These are phyloP conservation scores for Plantago rigida DNA, from an alignment of 305 asterid genomes.

Conservation along the genomic window DNA sequence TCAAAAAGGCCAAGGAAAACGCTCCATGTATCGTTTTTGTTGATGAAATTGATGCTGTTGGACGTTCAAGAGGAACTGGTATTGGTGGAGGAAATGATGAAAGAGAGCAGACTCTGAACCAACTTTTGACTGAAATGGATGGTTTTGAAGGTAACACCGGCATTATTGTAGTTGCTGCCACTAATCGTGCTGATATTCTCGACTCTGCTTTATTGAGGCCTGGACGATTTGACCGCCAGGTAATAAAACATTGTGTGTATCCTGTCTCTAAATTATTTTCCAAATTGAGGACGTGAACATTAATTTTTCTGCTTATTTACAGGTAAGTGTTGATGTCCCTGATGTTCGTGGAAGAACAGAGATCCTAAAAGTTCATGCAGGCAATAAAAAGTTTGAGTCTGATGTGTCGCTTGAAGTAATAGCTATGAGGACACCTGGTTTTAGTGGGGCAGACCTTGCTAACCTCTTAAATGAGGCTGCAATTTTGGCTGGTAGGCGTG, in stretches of 20 bases:
- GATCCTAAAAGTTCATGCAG: constrained; percentile 71
- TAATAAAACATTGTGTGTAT: constrained; percentile 9
- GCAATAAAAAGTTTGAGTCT: constrained; percentile 69
- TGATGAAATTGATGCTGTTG: constrained; percentile 96
- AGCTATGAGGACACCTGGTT: constrained; percentile 96
- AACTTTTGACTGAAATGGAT: constrained; percentile 88
- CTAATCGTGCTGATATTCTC: constrained; percentile 58
- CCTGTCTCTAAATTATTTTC: background rate
- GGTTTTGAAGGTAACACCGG: constrained; percentile 94
- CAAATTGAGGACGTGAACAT: background rate
- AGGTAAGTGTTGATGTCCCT: constrained; percentile 86
- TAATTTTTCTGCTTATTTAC: constrained; percentile 25
- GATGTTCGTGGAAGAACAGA: constrained; percentile 91
- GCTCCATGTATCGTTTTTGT: constrained; percentile 91
- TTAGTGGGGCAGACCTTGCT: constrained; percentile 92
- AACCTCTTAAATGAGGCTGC: constrained; percentile 91
- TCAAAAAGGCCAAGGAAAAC: constrained; percentile 94
- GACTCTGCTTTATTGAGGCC: constrained; percentile 56
- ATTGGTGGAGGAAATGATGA: constrained; percentile 94
- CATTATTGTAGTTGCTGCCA: constrained; percentile 50
- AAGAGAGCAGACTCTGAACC: constrained; percentile 88
- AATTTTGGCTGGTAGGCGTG: constrained; percentile 79
- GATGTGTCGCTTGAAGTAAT: constrained; percentile 86
- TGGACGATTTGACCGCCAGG: constrained; percentile 58
- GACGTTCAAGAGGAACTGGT: constrained; percentile 90